Evolutionary conservation across 2,329 filamentous ascomycete species (phyloP).

Genomic region (Penicillium frequentans): DNA sequence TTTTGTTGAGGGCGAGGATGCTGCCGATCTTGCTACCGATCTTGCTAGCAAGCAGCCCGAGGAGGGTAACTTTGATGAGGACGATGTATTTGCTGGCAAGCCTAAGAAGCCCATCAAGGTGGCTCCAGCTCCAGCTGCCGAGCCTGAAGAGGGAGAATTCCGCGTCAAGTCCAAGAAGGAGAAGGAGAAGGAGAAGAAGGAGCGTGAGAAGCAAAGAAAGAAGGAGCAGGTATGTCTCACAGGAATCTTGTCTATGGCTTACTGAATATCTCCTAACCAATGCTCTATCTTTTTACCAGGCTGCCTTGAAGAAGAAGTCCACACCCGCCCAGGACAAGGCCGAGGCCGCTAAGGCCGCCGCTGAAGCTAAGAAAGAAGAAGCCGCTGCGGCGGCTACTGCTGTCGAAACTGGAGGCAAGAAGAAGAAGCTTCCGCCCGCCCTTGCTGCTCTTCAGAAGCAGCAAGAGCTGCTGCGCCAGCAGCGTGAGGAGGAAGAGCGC

Average conservation of each 20-base stretch:
- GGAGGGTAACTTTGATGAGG: conserved; percentile 79
- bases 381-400: conserved; percentile 32
- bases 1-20: conserved; percentile 67
- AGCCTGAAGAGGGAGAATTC: conserved; percentile 56
- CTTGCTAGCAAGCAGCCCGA: conserved; percentile 69
- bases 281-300: conserved; percentile 47
- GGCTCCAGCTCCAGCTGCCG: conserved; percentile 50
- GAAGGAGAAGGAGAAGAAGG: conserved; percentile 97
- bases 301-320: conserved; percentile 77
- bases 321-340: conserved; percentile 53
- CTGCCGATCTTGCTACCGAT: conserved; percentile 40
- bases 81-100: conserved; percentile 81
- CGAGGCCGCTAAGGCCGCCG: conserved; percentile 57
- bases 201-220: conserved; percentile 96
- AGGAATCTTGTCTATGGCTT: not conserved
- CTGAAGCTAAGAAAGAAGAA: conserved; percentile 51
- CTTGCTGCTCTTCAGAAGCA: conserved; percentile 53
- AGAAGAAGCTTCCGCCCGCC: conserved; percentile 76
- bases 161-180: conserved; percentile 93
- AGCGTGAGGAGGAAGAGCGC: conserved; percentile 48
- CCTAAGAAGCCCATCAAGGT: conserved; percentile 58
- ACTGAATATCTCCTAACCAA: not conserved
- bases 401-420: conserved; percentile 60
- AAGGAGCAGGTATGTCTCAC: conserved; percentile 77
- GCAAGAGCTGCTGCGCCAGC: conserved; percentile 46